Evolutionary conservation across 768 basidiomycete species (phyloP).

Genomic region (Mycena galericulata): DNA sequence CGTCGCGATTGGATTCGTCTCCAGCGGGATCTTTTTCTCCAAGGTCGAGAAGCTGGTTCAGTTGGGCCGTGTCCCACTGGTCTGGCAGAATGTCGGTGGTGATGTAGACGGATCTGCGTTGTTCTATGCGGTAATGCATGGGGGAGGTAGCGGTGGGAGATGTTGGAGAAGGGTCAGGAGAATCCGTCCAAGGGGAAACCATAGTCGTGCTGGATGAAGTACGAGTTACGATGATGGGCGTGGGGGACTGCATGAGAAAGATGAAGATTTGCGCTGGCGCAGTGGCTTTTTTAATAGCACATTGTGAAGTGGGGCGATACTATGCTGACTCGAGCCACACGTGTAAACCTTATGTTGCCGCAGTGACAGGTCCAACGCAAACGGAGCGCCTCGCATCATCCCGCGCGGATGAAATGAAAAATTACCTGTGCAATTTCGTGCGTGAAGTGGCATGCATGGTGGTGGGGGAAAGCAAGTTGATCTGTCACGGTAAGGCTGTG

Average conservation of each 20-base stretch:
- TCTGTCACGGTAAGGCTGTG: too few relatives aligned
- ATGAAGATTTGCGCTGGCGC: background rate
- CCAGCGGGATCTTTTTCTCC: constrained; percentile 47
- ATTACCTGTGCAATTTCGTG: background rate
- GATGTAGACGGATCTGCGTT: constrained; percentile 60
- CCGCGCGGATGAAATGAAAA: constrained; percentile 19
- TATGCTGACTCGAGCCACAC: constrained; percentile 22
- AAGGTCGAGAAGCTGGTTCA: constrained; percentile 54
- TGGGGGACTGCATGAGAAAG: constrained; percentile 23
- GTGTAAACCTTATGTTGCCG: constrained; percentile 28
- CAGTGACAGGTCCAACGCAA: constrained; percentile 10
- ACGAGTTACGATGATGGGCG: constrained; percentile 33
- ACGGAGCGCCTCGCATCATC: constrained; percentile 2
- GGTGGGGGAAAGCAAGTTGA: background rate
- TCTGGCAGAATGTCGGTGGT: constrained; percentile 57
- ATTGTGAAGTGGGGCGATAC: constrained; percentile 21
- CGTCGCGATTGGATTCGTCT: constrained; percentile 34
- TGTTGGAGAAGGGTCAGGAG: constrained; percentile 33
- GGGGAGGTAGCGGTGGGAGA: constrained; percentile 44
- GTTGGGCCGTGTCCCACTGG: constrained; percentile 55
- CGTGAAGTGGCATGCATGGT: too few relatives aligned
- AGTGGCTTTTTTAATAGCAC: constrained; percentile 29
- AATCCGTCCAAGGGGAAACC: constrained; percentile 36
- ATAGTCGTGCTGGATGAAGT: constrained; percentile 36
- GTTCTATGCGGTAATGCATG: constrained; percentile 60